A percentile compares a stretch with the other conserved stretches of the same genome.
Evolutionary conservation across 176 grass and related monocot species (phyloP).

Genomic region (Canna indica): DNA sequence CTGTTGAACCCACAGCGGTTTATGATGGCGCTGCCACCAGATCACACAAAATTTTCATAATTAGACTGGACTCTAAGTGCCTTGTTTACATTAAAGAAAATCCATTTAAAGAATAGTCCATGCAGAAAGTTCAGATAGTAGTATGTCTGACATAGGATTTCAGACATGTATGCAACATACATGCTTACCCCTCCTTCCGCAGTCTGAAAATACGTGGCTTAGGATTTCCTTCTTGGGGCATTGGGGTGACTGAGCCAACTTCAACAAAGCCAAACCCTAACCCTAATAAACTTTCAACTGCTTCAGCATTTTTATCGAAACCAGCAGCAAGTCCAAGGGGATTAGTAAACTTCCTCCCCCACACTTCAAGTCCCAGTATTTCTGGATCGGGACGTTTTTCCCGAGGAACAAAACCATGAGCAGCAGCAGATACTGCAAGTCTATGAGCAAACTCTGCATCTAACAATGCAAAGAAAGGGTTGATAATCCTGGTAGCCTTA

Average conservation of each 20-base stretch:
- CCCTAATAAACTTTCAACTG: slow-evolving; percentile 77
- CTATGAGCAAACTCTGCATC: slow-evolving; percentile 87
- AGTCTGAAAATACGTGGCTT: slow-evolving; percentile 92
- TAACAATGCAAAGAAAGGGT: slow-evolving; percentile 75
- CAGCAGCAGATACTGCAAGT: slow-evolving; percentile 65
- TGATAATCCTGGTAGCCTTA: slow-evolving; percentile 61
- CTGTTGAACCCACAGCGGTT: slow-evolving; percentile 92
- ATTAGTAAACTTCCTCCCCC: slow-evolving; percentile 82
- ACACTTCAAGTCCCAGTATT: slow-evolving; percentile 71
- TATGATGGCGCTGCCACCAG: slow-evolving; percentile 56
- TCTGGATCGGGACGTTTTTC: slow-evolving; percentile 85
- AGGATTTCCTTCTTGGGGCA: slow-evolving; percentile 87
- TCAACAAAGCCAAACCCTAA: slow-evolving; percentile 96
- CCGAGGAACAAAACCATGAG: slow-evolving; percentile 70
- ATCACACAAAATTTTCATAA: slow-evolving; percentile 3
- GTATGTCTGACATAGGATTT: neutral
- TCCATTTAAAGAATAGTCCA: slow-evolving; percentile 7
- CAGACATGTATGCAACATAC: slow-evolving; percentile 4
- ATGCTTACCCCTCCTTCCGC: slow-evolving; percentile 57
- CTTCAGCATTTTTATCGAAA: slow-evolving; percentile 96
- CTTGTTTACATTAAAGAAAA: slow-evolving; percentile 4
- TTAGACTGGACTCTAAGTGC: neutral
- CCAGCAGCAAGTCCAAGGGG: slow-evolving; percentile 90
- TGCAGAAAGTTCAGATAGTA: neutral
- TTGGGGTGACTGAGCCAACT: slow-evolving; percentile 92